These are phyloP conservation scores for Starmera quercuum DNA, from an alignment of 805 yeast genomes.

Conservation along the genomic window DNA sequence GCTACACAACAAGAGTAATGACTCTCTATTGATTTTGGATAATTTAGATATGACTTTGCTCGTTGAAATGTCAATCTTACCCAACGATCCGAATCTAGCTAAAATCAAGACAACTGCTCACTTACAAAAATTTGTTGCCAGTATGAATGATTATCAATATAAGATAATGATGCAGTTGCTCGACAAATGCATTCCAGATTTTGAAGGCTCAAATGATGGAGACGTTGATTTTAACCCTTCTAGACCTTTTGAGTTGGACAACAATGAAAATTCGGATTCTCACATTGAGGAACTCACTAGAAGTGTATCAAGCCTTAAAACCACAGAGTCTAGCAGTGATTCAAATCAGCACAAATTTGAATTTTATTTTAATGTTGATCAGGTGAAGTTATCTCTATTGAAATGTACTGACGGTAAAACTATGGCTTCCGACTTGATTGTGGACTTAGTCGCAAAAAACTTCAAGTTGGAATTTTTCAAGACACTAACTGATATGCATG, in stretches of 20 bases:
- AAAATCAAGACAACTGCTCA: constrained; percentile 67
- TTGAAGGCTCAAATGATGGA: constrained; percentile 17
- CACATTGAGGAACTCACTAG: constrained; percentile 9
- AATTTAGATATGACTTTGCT: constrained; percentile 65
- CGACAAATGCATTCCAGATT: constrained; percentile 56
- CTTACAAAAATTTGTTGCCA: constrained; percentile 63
- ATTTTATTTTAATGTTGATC: constrained; percentile 59
- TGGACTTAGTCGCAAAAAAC: constrained; percentile 64
- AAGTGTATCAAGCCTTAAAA: neutral
- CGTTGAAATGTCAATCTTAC: constrained; percentile 79
- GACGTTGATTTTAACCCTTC: constrained; percentile 29
- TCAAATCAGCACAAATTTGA: constrained; percentile 61
- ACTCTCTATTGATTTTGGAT: constrained; percentile 57
- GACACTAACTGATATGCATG: constrained; percentile 52
- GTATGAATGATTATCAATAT: constrained; percentile 84
- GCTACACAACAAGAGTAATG: constrained; percentile 38
- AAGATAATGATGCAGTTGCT: constrained; percentile 76
- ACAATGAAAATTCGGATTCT: constrained; percentile 5
- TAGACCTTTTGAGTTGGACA: constrained; percentile 10
- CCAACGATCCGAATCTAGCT: constrained; percentile 69
- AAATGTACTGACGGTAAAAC: constrained; percentile 60
- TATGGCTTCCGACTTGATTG: constrained; percentile 56
- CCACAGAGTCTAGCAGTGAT: constrained; percentile 10
- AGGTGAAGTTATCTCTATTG: constrained; percentile 51
- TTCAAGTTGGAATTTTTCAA: constrained; percentile 54